Percentiles rank a stretch among this genome's conserved stretches.
These are phyloP conservation scores for Ustilago nuda DNA, from an alignment of 1,284 basidiomycete species.

Conservation along the genomic window DNA sequence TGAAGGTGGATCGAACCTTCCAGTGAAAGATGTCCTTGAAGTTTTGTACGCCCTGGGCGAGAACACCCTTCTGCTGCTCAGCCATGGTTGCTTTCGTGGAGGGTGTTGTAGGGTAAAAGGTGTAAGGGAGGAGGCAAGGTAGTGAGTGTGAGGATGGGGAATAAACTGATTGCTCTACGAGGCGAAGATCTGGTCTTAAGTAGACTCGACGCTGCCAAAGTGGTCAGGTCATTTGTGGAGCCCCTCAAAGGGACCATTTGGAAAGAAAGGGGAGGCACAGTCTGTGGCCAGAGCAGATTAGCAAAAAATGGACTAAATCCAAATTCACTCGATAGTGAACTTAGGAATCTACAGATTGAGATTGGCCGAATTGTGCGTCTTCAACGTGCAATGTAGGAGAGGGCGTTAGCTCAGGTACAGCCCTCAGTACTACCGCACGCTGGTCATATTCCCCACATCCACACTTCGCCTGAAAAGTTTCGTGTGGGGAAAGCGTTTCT, in stretches of 20 bases:
- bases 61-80: conserved; percentile 28
- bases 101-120: not conserved
- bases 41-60: conserved; percentile 40
- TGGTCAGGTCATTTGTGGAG: not conserved
- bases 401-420: conserved; percentile 1
- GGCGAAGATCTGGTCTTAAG: conserved; percentile 5
- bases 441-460: conserved; percentile 14
- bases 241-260: not conserved
- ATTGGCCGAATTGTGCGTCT: not conserved
- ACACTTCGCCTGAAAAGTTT: conserved; percentile 2
- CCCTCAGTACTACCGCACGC: not conserved
- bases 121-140: not conserved
- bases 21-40: conserved; percentile 53
- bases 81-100: conserved; percentile 12
- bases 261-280: not conserved
- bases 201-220: not conserved
- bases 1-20: conserved; percentile 32
- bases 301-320: not conserved
- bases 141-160: not conserved
- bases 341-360: no score
- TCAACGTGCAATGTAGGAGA: not conserved
- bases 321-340: no score
- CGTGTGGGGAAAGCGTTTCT: conserved; percentile 18
- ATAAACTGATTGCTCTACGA: not conserved
- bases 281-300: not conserved